phyloP scores from a whole-genome alignment of 192 early-diverging fungal genomes.

The Dimargaris cristalligena region DNA sequence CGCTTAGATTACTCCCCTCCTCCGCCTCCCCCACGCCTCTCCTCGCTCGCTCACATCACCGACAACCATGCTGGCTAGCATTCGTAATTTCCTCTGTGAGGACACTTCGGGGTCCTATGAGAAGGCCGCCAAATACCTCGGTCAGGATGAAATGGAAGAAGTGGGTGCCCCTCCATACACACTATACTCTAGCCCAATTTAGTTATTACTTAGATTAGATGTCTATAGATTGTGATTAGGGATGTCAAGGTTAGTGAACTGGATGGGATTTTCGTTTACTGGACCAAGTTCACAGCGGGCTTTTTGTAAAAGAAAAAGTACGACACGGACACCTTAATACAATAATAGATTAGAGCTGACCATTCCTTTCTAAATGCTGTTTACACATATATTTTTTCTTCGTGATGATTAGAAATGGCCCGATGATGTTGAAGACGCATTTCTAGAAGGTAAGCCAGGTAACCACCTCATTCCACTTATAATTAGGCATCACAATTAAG shows the following conservation, averaged over 20 bases:
- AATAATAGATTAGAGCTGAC: background rate
- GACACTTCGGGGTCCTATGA: background rate
- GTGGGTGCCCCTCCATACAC: no score
- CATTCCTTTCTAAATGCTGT: background rate
- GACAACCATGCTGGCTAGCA: constrained; percentile 1
- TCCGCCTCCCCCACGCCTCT: no score
- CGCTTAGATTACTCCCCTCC: no score
- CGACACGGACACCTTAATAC: background rate
- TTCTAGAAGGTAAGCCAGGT: constrained; percentile 33
- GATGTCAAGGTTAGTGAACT: background rate
- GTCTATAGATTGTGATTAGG: background rate
- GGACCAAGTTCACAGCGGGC: background rate
- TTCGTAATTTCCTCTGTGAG: constrained; percentile 4
- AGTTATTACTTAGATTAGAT: no score
- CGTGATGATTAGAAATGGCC: constrained; percentile 22
- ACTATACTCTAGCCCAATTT: no score
- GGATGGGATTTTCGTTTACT: background rate
- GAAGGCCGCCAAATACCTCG: background rate
- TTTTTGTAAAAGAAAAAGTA: background rate
- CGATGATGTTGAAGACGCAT: constrained; percentile 36
- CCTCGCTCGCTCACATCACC: background rate
- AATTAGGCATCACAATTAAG: constrained; percentile 16
- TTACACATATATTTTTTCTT: background rate
- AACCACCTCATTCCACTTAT: background rate
- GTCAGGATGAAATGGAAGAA: constrained; percentile 1